A percentile compares a stretch with the other conserved stretches of the same genome.
Evolutionary conservation across 148 eudicot species (phyloP).

Genomic region (Chenopodium berlandieri): DNA sequence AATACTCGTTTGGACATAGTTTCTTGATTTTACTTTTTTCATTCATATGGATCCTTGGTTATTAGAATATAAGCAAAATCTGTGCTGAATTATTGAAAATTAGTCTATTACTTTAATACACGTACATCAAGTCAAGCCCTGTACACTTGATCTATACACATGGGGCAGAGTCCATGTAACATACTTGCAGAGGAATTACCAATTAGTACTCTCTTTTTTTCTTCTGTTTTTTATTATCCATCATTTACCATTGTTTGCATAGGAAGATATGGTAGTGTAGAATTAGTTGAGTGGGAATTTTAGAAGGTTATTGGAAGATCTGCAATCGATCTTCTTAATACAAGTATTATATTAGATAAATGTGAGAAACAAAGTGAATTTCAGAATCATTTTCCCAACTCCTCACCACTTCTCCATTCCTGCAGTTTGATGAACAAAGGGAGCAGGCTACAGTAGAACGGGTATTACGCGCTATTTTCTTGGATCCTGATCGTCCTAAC

Average conservation of each 20-base stretch:
- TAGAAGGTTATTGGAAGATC: background rate
- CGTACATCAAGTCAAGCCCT: background rate
- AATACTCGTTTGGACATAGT: background rate
- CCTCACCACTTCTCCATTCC: background rate
- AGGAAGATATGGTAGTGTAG: background rate
- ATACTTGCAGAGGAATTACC: background rate
- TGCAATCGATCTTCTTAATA: background rate
- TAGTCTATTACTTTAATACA: background rate
- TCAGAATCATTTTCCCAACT: background rate
- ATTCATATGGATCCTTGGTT: background rate
- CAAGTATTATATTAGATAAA: background rate
- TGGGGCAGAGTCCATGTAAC: background rate
- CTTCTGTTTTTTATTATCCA: background rate
- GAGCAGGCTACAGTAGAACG: constrained; percentile 60
- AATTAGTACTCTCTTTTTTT: background rate
- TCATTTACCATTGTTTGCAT: background rate
- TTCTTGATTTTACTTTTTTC: background rate
- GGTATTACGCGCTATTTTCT: constrained; percentile 58
- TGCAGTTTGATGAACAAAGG: constrained; percentile 65
- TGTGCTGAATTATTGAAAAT: background rate
- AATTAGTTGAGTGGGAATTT: background rate
- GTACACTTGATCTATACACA: background rate
- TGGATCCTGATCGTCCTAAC: constrained; percentile 54
- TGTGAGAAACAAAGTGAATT: background rate
- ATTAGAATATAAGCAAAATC: background rate